Percentiles rank a stretch among this genome's conserved stretches.
Conservation (phyloP, 768 basidiomycete species). For the Macrolepiota albuminosa region DNA sequence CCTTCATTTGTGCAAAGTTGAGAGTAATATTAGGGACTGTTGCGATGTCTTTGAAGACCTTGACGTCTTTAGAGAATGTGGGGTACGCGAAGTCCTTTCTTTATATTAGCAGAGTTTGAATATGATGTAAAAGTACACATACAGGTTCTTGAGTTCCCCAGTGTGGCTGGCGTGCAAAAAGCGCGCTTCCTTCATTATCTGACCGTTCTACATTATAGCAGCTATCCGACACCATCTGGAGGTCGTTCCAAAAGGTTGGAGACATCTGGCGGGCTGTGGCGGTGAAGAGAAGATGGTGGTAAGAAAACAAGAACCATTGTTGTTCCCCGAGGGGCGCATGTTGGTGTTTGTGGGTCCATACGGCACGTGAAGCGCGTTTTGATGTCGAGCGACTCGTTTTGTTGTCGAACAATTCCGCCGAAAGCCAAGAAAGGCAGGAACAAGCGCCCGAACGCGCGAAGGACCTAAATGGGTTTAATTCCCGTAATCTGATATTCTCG, state of each 20-base stretch:
- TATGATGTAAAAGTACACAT: not conserved
- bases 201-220: not conserved
- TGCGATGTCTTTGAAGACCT: conserved; percentile 2
- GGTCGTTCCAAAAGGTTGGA: not conserved
- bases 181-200: not conserved
- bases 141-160: not conserved
- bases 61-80: not conserved
- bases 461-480: not conserved
- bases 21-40: conserved; percentile 5
- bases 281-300: not conserved
- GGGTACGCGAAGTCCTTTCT: not conserved
- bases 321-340: not conserved
- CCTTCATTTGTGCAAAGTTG: conserved; percentile 4
- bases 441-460: not conserved
- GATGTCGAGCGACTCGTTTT: conserved; percentile 1
- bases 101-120: not conserved
- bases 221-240: not conserved
- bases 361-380: conserved; percentile 5
- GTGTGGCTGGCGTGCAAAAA: conserved; percentile 5
- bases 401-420: not conserved
- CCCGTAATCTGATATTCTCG: not conserved
- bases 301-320: conserved; percentile 4
- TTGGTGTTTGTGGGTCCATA: conserved; percentile 8
- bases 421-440: not conserved
- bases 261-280: not conserved